Evolutionary conservation across 345 rosid genomes (phyloP).

Genomic region (Turnera subulata): DNA sequence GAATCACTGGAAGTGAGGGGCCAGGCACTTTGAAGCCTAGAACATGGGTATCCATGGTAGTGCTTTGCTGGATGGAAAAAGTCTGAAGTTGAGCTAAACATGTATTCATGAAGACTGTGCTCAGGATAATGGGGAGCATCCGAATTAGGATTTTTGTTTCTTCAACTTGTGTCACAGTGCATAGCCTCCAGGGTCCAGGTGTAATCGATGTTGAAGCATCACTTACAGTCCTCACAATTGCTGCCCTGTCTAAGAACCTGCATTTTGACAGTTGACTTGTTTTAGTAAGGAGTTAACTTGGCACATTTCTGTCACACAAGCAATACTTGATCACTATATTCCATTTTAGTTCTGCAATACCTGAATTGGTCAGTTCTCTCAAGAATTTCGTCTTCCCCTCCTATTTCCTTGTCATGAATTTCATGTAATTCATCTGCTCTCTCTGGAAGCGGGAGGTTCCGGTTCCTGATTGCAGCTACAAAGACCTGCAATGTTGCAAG

Average conservation of each 20-base stretch:
- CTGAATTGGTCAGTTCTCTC: constrained; percentile 51
- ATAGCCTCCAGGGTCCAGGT: constrained; percentile 43
- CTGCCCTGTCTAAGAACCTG: constrained; percentile 56
- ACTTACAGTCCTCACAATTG: constrained; percentile 16
- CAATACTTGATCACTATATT: not conserved
- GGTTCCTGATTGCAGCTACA: constrained; percentile 39
- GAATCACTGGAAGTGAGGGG: constrained; percentile 53
- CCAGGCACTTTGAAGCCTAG: constrained; percentile 45
- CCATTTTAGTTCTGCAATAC: constrained; percentile 15
- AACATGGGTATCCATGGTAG: constrained; percentile 45
- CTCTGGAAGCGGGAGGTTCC: constrained; percentile 40
- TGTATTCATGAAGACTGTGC: constrained; percentile 67
- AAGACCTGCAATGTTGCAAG: constrained; percentile 32
- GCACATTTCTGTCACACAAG: not conserved
- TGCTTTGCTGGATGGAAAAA: constrained; percentile 55
- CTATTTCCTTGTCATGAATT: constrained; percentile 38
- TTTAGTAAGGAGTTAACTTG: not conserved
- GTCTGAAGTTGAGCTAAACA: constrained; percentile 70
- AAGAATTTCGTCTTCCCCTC: constrained; percentile 32
- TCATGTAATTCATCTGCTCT: constrained; percentile 41
- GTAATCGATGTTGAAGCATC: constrained; percentile 11
- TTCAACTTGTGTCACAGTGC: constrained; percentile 62
- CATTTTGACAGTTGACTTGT: not conserved
- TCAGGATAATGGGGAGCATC: constrained; percentile 50
- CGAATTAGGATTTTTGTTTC: constrained; percentile 56